Conservation (phyloP, 2,329 filamentous ascomycete genomes). For the Pseudogymnoascus sp. region DNA sequence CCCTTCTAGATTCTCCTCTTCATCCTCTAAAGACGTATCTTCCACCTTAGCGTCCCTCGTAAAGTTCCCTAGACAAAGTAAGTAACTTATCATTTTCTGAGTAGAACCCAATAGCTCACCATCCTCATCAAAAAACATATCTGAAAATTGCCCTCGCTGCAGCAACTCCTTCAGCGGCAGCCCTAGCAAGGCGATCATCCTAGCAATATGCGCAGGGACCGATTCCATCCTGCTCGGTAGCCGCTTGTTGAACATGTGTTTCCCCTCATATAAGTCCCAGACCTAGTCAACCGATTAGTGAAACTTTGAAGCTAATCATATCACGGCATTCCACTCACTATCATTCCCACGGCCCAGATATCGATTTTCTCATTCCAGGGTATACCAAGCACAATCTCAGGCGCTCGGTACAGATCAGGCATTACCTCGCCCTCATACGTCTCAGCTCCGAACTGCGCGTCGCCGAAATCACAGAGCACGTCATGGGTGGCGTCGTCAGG, state of each 20-base stretch:
- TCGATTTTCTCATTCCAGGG: constrained; percentile 21
- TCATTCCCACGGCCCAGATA: constrained; percentile 23
- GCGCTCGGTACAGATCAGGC: constrained; percentile 22
- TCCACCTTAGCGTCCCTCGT: constrained; percentile 10
- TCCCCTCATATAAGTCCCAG: constrained; percentile 14
- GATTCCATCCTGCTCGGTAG: constrained; percentile 20
- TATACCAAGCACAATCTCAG: constrained; percentile 20
- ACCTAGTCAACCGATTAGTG: background rate
- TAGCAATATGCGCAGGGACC: constrained; percentile 31
- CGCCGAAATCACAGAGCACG: constrained; percentile 27
- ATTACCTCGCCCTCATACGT: constrained; percentile 17
- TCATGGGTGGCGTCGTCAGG: constrained; percentile 11
- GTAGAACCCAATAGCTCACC: constrained; percentile 1
- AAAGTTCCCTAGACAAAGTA: constrained; percentile 11
- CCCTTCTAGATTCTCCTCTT: constrained; percentile 21
- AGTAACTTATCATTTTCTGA: background rate
- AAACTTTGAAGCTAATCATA: background rate
- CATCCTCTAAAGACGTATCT: constrained; percentile 12
- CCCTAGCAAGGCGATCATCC: constrained; percentile 37
- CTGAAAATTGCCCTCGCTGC: background rate
- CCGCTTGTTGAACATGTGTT: constrained; percentile 13
- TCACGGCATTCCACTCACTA: constrained; percentile 16
- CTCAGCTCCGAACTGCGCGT: constrained; percentile 16
- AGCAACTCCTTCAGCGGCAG: constrained; percentile 29
- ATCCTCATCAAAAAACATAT: constrained; percentile 11